phyloP scores from a whole-genome alignment of 352 stramenopile genomes.

The Pythium phragmitis region DNA sequence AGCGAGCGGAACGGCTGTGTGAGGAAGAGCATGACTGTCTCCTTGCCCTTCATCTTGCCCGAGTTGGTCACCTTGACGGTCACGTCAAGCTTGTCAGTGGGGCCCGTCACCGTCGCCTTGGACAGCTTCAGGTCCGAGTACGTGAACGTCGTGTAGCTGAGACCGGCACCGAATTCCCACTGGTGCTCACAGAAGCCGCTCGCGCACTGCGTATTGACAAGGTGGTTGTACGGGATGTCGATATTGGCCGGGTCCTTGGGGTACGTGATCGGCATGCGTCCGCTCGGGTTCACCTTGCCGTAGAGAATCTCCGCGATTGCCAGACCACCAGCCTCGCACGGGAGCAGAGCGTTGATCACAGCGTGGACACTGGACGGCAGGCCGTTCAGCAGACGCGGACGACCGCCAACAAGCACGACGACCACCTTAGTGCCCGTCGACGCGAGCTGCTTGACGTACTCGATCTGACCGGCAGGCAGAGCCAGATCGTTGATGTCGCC shows the following conservation, averaged over 20 bases:
- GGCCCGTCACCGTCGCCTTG: constrained; percentile 27
- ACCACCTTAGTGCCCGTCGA: constrained; percentile 76
- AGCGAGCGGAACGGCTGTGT: constrained; percentile 23
- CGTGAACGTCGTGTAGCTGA: constrained; percentile 58
- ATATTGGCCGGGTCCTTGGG: constrained; percentile 60
- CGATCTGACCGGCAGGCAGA: constrained; percentile 60
- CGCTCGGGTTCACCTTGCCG: constrained; percentile 77
- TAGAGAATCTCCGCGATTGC: constrained; percentile 84
- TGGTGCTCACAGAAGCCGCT: constrained; percentile 29
- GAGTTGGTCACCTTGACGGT: constrained; percentile 30
- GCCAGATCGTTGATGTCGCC: constrained; percentile 83
- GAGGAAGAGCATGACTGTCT: constrained; percentile 46
- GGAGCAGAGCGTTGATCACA: constrained; percentile 78
- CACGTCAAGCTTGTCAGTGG: constrained; percentile 22
- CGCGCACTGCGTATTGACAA: constrained; percentile 34
- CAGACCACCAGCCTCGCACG: constrained; percentile 73
- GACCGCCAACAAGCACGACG: constrained; percentile 74
- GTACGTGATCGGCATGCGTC: constrained; percentile 80
- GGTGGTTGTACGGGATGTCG: constrained; percentile 78
- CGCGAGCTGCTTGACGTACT: constrained; percentile 67
- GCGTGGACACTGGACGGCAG: constrained; percentile 61
- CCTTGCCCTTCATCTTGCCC: constrained; percentile 37
- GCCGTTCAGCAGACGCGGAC: constrained; percentile 69
- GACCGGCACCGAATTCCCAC: constrained; percentile 62
- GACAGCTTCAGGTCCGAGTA: constrained; percentile 40